phyloP scores from a whole-genome alignment of 768 basidiomycete species.

The Agaricus subrufescens region DNA sequence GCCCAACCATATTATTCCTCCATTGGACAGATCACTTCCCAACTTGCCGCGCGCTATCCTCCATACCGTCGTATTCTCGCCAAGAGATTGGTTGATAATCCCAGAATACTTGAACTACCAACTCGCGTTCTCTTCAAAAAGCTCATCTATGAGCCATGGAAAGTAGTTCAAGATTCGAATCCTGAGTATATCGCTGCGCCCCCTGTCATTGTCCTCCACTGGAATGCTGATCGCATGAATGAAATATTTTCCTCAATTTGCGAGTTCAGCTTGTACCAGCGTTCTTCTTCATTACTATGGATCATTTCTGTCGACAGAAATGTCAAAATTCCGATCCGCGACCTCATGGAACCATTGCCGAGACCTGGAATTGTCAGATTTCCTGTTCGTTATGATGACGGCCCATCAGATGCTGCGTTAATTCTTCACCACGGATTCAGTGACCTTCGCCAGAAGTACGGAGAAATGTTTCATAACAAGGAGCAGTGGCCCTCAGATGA shows the following conservation, averaged over 20 bases:
- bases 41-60: slow-evolving; percentile 16
- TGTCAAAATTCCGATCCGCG: not conserved
- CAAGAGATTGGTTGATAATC: slow-evolving; percentile 12
- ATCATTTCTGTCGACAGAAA: not conserved
- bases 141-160: slow-evolving; percentile 19
- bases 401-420: not conserved
- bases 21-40: slow-evolving; percentile 15
- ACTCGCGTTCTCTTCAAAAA: slow-evolving; percentile 17
- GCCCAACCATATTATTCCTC: slow-evolving; percentile 3
- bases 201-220: not conserved
- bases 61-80: slow-evolving; percentile 14
- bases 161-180: slow-evolving; percentile 7
- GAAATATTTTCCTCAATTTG: not conserved
- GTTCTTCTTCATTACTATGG: not conserved
- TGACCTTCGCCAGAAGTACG: not conserved
- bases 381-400: not conserved
- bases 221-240: not conserved
- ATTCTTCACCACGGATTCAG: not conserved
- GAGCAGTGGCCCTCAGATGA: not conserved
- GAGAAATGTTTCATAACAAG: not conserved
- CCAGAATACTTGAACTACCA: slow-evolving; percentile 15
- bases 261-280: not conserved
- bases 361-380: no score
- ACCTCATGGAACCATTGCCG: not conserved
- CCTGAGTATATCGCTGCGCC: not conserved